Percentiles rank a stretch among this genome's conserved stretches.
These are phyloP conservation scores for Dioszegia crocea DNA, from an alignment of 768 basidiomycete genomes.

Conservation along the genomic window DNA sequence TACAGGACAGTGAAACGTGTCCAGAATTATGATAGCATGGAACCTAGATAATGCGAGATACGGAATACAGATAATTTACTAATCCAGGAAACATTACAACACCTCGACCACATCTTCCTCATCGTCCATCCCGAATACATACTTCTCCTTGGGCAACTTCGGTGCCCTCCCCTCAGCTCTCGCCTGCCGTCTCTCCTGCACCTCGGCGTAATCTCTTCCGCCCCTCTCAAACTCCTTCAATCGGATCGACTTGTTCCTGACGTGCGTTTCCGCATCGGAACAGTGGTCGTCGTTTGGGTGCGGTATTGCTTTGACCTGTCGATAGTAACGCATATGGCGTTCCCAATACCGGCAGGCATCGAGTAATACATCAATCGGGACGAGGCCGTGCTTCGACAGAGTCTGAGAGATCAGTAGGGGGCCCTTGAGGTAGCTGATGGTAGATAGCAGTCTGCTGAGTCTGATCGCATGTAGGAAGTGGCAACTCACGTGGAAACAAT, in stretches of 20 bases:
- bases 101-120: neutral
- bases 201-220: slow-evolving; percentile 1
- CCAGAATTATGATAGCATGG: too few relatives aligned
- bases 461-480: too few relatives aligned
- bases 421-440: neutral
- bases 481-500: slow-evolving; percentile 17
- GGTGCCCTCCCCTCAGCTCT: slow-evolving; percentile 3
- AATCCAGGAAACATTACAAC: too few relatives aligned
- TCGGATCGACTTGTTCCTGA: neutral
- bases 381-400: neutral
- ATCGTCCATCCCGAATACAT: neutral
- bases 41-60: too few relatives aligned
- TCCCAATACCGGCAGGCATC: neutral
- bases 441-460: too few relatives aligned
- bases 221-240: slow-evolving; percentile 3
- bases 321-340: slow-evolving; percentile 12
- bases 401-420: neutral
- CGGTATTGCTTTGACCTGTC: neutral
- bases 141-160: neutral
- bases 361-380: neutral
- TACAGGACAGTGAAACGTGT: too few relatives aligned
- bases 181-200: neutral
- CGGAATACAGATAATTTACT: too few relatives aligned
- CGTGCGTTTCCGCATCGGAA: neutral
- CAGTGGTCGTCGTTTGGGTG: neutral